phyloP scores from a whole-genome alignment of 371 early-diverging fungal genomes.

The Blastocladiella emersonii region DNA sequence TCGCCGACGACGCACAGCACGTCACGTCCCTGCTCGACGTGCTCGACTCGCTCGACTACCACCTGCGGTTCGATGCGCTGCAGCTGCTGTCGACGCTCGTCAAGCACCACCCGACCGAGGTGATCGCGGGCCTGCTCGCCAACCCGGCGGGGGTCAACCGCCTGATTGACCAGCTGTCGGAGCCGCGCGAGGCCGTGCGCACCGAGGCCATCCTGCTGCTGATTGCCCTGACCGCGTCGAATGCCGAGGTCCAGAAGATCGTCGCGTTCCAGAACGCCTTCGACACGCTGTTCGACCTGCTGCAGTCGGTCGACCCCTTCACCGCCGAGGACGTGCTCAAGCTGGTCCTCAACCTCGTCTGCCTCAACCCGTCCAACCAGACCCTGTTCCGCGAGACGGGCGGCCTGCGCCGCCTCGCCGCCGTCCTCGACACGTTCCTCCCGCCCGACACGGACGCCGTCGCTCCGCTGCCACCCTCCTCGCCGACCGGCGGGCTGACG shows the following conservation, averaged over 20 bases:
- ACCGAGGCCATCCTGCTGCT: slow-evolving; percentile 85
- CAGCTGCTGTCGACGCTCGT: slow-evolving; percentile 65
- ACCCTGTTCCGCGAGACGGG: slow-evolving; percentile 84
- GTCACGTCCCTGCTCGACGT: slow-evolving; percentile 67
- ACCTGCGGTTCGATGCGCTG: slow-evolving; percentile 76
- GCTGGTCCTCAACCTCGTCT: slow-evolving; percentile 73
- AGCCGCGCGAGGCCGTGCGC: slow-evolving; percentile 81
- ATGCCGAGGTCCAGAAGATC: slow-evolving; percentile 93
- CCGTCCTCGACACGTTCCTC: neutral
- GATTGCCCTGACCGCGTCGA: slow-evolving; percentile 70
- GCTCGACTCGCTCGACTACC: slow-evolving; percentile 80
- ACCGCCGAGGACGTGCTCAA: slow-evolving; percentile 91
- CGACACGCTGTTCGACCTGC: slow-evolving; percentile 65
- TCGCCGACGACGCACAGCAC: slow-evolving; percentile 49
- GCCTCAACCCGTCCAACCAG: slow-evolving; percentile 91
- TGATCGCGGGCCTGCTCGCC: slow-evolving; percentile 47
- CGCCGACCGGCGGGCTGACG: neutral
- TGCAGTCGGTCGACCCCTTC: slow-evolving; percentile 47
- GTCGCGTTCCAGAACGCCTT: slow-evolving; percentile 95
- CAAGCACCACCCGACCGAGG: slow-evolving; percentile 28
- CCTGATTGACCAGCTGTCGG: slow-evolving; percentile 82
- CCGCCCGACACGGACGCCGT: slow-evolving; percentile 5
- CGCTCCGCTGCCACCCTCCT: too few relatives aligned
- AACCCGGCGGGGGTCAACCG: slow-evolving; percentile 80
- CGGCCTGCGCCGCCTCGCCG: neutral